Evolutionary conservation across 1,139 yeast genomes (phyloP), one percentile per base, ranked within the genome.

Genomic region (Maudiozyma humilis): DNA sequence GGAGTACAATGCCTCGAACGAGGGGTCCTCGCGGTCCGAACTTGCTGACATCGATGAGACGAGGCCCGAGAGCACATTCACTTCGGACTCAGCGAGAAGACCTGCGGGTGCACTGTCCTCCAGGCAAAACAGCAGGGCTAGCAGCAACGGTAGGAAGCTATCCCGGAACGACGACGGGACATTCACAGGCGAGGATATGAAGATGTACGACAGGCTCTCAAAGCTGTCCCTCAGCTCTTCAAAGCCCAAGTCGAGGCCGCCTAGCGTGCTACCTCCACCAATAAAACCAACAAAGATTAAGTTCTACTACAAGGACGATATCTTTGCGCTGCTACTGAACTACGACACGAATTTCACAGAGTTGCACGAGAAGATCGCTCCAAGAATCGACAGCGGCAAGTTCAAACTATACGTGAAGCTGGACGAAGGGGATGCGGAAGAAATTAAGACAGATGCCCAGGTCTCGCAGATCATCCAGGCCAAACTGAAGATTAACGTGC

Each of bases 241-340:
- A n/a, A 50, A 44, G 33, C 52, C 54, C 14, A 52, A 47, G 42
- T 56, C 59, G 16, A 53, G 63, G 44, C 63, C 60, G 35, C 60
- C 59, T 20, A 57, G 59, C 47, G 50, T 53, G 2, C 42, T 51
- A 17, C 59, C 56, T 8, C 57, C 61, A 1, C 47, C 49, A 8
- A 25, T 51, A 15, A 61, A 60, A 45, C 58, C 64, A 2, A 53
- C 68, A 52, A 91, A 80, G 68, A 82, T 78, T 40, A 91, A 91
- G 64, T 88, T 91, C 53, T 89, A 84, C 63, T 85, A 79, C 58
- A 81, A 81, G 47, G 96, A 88, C 55, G 97, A 89, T 62, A 82
- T 89, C 23, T 87, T 91, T 69, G 97, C 95, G 7, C 72, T 91
- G 45, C 71, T 86, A 46, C 76, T 91, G 40, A 84, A 89, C 12